phyloP scores from a whole-genome alignment of 83 land plant species.

The Isoetes engelmannii region DNA sequence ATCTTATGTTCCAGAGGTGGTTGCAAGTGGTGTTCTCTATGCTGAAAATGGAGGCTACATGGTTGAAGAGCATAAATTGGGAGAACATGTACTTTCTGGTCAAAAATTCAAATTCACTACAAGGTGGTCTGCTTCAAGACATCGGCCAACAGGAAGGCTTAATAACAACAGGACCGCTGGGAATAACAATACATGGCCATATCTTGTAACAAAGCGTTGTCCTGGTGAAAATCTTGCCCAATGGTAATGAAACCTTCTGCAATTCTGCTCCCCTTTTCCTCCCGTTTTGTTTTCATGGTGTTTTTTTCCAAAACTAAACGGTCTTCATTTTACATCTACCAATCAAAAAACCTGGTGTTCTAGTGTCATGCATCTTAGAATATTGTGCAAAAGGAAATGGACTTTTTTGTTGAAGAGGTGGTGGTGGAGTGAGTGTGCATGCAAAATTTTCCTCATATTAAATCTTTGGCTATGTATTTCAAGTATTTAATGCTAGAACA shows the following conservation, averaged over 20 bases:
- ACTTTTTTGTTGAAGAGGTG: no score
- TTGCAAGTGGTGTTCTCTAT: slow-evolving; percentile 33
- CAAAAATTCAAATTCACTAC: slow-evolving; percentile 9
- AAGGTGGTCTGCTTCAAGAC: slow-evolving; percentile 18
- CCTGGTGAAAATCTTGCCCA: slow-evolving; percentile 26
- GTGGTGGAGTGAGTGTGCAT: no score
- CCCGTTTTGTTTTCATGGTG: no score
- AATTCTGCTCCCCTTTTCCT: no score
- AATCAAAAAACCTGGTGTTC: no score
- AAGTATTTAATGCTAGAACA: no score
- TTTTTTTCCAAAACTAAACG: no score
- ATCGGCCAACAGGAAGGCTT: slow-evolving; percentile 1
- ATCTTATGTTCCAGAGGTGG: slow-evolving; percentile 20
- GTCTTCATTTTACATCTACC: no score
- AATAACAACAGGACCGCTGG: slow-evolving; percentile 11
- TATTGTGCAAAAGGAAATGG: no score
- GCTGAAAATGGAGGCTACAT: slow-evolving; percentile 13
- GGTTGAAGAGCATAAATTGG: neutral
- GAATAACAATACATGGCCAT: slow-evolving; percentile 24
- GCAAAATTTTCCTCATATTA: no score
- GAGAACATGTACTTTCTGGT: slow-evolving; percentile 3
- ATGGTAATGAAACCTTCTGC: slow-evolving; percentile 5
- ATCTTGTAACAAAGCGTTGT: slow-evolving; percentile 26
- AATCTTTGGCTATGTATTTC: no score
- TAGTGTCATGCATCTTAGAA: no score